phyloP scores from a whole-genome alignment of 208 protist species.

The Trypanosoma theileri region DNA sequence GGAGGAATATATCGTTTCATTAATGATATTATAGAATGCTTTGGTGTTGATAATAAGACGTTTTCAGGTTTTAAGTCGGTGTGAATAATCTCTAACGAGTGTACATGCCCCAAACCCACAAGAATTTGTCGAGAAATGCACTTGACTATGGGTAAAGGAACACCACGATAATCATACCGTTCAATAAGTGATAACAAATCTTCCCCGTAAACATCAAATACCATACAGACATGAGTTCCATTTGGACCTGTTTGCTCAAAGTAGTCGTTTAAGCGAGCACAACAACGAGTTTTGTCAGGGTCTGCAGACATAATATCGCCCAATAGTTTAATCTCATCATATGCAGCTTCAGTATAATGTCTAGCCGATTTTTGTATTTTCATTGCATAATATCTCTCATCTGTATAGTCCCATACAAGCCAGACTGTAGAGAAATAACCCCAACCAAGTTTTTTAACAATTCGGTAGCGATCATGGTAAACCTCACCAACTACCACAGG shows the following conservation, averaged over 20 bases:
- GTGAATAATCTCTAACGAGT: conserved; percentile 95
- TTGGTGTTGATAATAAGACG: conserved; percentile 86
- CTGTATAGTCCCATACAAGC: conserved; percentile 95
- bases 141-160: conserved; percentile 94
- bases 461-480: conserved; percentile 93
- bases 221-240: conserved; percentile 95
- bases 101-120: conserved; percentile 94
- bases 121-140: conserved; percentile 89
- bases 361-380: conserved; percentile 83
- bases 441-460: conserved; percentile 97
- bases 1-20: conserved; percentile 83
- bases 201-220: conserved; percentile 96
- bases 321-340: conserved; percentile 82
- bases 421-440: conserved; percentile 99
- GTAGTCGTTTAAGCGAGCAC: conserved; percentile 85
- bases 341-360: conserved; percentile 79
- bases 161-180: conserved; percentile 93
- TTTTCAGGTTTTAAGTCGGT: conserved; percentile 98
- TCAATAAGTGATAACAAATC: conserved; percentile 97
- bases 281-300: conserved; percentile 61
- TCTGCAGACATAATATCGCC: conserved; percentile 83
- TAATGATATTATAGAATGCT: conserved; percentile 82
- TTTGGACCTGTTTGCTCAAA: conserved; percentile 89
- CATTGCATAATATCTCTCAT: conserved; percentile 89
- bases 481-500: conserved; percentile 93